Evolutionary conservation across 2,329 filamentous ascomycete species (phyloP).

Genomic region (Rachicladosporium sp.): DNA sequence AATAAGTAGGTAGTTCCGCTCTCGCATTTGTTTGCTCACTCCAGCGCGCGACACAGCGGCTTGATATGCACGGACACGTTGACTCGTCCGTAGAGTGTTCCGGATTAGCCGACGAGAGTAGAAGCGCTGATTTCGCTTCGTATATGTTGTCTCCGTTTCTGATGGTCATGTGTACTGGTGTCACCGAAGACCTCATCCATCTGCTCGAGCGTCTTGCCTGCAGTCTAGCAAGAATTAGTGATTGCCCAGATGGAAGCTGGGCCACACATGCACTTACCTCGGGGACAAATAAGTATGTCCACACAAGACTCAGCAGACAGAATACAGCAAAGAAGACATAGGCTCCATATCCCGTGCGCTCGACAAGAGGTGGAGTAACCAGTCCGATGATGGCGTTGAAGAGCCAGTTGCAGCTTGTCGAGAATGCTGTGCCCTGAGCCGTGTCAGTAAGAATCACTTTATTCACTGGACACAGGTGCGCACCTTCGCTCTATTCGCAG

Average conservation of each 20-base stretch:
- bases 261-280: conserved; percentile 39
- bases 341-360: conserved; percentile 44
- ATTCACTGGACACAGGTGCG: conserved; percentile 2
- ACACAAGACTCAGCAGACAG: conserved; percentile 37
- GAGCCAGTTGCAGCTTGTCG: conserved; percentile 51
- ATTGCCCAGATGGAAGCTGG: conserved; percentile 38
- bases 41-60: no score
- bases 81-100: no score
- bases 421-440: conserved; percentile 31
- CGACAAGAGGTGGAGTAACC: conserved; percentile 20
- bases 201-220: conserved; percentile 5
- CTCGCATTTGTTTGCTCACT: no score
- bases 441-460: conserved; percentile 24
- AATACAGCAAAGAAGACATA: conserved; percentile 51
- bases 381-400: conserved; percentile 48
- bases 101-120: no score
- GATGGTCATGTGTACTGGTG: background rate
- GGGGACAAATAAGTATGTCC: conserved; percentile 43
- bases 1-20: no score
- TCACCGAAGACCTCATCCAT: conserved; percentile 21
- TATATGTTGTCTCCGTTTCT: no score
- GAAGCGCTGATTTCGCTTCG: no score
- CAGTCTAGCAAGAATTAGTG: conserved; percentile 36
- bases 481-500: conserved; percentile 50
- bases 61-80: no score